These are phyloP conservation scores for Euphorbia pulcherrima DNA, from an alignment of 345 rosid genomes.

Conservation along the genomic window DNA sequence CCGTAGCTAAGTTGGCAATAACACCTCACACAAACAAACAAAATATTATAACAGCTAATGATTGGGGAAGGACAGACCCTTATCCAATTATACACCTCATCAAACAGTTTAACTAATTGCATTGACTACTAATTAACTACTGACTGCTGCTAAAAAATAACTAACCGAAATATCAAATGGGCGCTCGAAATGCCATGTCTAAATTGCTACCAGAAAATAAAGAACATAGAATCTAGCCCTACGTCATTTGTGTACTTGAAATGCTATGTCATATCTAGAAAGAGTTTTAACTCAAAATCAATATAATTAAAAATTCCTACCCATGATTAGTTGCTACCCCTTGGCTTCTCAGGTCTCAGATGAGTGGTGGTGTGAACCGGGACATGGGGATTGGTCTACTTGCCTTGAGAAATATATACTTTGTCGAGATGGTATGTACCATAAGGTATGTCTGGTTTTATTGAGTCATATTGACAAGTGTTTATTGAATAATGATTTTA, in stretches of 20 bases:
- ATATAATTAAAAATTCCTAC: neutral
- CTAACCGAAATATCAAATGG: too few species aligned
- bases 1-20: too few species aligned
- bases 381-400: slow-evolving; percentile 78
- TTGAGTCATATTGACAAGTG: neutral
- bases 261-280: neutral
- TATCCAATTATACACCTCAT: too few species aligned
- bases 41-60: too few species aligned
- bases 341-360: slow-evolving; percentile 51
- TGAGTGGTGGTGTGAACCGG: slow-evolving; percentile 81
- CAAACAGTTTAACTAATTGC: too few species aligned
- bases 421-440: slow-evolving; percentile 73
- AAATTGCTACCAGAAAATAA: too few species aligned
- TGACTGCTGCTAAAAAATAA: too few species aligned
- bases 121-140: too few species aligned
- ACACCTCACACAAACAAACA: too few species aligned
- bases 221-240: too few species aligned
- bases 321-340: neutral
- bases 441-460: slow-evolving; percentile 45
- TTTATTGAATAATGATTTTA: neutral
- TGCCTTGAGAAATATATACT: slow-evolving; percentile 64
- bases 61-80: too few species aligned
- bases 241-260: neutral
- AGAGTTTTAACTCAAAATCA: neutral
- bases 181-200: too few species aligned